Base-by-base conservation (phyloP, 306 rosid genomes). In the Lablab purpureus region DNA sequence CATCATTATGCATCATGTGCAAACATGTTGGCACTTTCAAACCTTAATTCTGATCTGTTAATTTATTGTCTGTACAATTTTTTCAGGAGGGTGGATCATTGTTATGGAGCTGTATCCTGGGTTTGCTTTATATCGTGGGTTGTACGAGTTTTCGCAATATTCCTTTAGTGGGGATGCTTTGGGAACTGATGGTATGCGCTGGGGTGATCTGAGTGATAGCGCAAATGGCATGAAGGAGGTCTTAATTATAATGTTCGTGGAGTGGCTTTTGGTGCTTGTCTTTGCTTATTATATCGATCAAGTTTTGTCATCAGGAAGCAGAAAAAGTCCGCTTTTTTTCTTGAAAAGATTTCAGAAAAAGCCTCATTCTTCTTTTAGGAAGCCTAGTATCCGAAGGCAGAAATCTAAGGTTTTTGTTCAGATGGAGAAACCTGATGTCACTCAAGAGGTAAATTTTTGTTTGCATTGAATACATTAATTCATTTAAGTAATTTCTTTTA, bases 101-200 rank as follows among this genome's bases (percentile, higher is more conserved):
- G 90, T 74, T 43, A n/a, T 94, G 77, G 91, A 94, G 89, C 67
- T 94, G 67, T 92, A 66, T 84, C 98, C 96, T 13, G 97, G 98
- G 41, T 90, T 94, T 74, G 66, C 96, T 64, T 82, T 94, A 63
- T 92, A 85, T 72, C 90, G 98, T 12, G 97, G 98, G 62, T 46
- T 94, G 71, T 90, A 89, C 50, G 98, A 94, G 87, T 82, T 94
- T 63, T 74, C 94, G 2, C 84, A 86, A 71, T 84, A 82, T 74
- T 71, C 97, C 74, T 84, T 88, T 59, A 83, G 2, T 17, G 93
- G 86, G 9, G 80, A 85, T 71, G 46, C 49, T 63, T 68, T 82
- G 82, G 96, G 90, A 60, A 90, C 90, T 45, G 62, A 86, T 76
- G 98, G 97, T 17, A 92, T 94, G 97, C 84, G 85, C 10, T 92